Base-by-base conservation (phyloP, 371 early-diverging fungal species). In the Haplosporangium sp. region DNA sequence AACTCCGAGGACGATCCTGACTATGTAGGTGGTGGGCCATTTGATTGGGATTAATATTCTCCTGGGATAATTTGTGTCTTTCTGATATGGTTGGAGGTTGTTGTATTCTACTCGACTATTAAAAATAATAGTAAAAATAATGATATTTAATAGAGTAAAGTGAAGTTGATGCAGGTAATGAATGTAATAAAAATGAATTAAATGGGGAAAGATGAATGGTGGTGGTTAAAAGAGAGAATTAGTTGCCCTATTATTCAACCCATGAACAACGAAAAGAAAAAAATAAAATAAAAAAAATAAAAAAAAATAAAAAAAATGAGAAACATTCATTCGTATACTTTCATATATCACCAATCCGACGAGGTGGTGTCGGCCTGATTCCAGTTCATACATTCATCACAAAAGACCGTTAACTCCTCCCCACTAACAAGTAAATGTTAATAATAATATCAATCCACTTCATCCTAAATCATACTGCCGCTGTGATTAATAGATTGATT, bases 301-400 rank as follows among this genome's bases (percentile, higher is more conserved):
- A 2, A 38, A 38, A 10, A 37, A 1, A 37, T 0, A n/a, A 58
- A 58, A 9, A 9, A 15, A 58, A 9, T 15, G 17, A 55, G 20
- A 55, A 9, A 34, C 27, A 27, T 27, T 27, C 27, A 27, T 27
- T 27, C 27, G 27, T 27, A 27, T 27, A 27, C 27, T 27, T 27
- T 27, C 27, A 27, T 27, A 55, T 65, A 69, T 61, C 64, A 13
- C 27, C 65, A 65, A 55, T 39, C 59, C 55, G 55, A 65, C 67
- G 71, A 62, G 34, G n/a, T 57, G 62, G 53, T 71, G 20, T 67
- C 69, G 35, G 72, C n/a, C 53, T 69, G 63, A 72, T 77, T 69
- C 72, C 62, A 59, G 77, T 72, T 72, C 72, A 72, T 64, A 39
- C 72, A 58, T 35, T 20, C 3, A 42, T 17, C 27, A 27, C 27